Evolutionary conservation across 2,329 filamentous ascomycete species (phyloP), one percentile per base, ranked within the genome.

Genomic region (Teratosphaeria epicoccoides): DNA sequence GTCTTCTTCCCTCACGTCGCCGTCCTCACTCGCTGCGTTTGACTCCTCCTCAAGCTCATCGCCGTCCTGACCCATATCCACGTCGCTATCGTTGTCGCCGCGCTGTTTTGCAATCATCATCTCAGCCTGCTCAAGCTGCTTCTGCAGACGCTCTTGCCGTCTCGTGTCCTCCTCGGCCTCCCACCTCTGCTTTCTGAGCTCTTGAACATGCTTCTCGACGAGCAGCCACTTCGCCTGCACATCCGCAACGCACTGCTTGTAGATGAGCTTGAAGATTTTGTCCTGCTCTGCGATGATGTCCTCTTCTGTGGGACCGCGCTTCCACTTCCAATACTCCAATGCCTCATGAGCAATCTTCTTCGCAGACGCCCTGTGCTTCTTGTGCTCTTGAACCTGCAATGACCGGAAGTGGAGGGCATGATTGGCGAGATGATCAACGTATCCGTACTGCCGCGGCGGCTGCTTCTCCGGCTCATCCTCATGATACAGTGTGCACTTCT

Each of bases 331-430:
- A 64, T 84, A 84, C 12, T 88, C 85, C 49, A 84, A 76, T 60
- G 87, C 88, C 44, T 87, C 84, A 62, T 87, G 81, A 1, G 91
- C 91, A 49, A 94, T 69, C 49, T 81, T 81, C 67, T 89, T 95
- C 1, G 91, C 91, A 2, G 78, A 75, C n/a, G 79, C 75, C 29
- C 81, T 81, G 68, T 97, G 91, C 11, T 83, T 78, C 56, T 81
- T 80, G 59, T 89, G 86, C 67, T 98, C 93, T 52, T 82, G 80
- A 2, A 84, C 70, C 71, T 97, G 80, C 29, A 97, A 75, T 61
- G 83, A 86, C 46, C 87, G 82, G 9, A 37, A 17, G 17, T 29
- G 46, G 1, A 12, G 2, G 53, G 86, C 84, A 55, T 95, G 90
- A 46, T 84, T 83, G 45, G 86, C 76, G 49, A 97, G 76, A 65